Evolutionary conservation across 768 basidiomycete species (phyloP).

Genomic region (Inosperma sp.): DNA sequence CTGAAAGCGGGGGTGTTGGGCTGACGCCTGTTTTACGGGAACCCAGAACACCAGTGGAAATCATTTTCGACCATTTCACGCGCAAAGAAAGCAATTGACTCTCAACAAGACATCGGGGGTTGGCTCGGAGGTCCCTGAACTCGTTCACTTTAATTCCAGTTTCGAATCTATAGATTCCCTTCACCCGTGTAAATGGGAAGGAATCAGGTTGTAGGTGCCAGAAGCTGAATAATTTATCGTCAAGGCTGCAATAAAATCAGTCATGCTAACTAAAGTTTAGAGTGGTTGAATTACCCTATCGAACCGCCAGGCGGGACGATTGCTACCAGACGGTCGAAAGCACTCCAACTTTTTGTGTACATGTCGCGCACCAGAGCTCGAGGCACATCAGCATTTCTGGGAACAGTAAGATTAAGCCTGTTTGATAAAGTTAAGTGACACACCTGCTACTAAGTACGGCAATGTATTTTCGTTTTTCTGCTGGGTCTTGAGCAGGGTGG

Average conservation of each 20-base stretch:
- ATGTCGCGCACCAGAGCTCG: constrained; percentile 81
- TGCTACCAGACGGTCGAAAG: constrained; percentile 81
- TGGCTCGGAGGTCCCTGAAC: constrained; percentile 84
- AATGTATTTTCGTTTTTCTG: constrained; percentile 71
- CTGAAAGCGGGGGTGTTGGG: constrained; percentile 32
- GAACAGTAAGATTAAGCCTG: constrained; percentile 4
- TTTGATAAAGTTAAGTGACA: constrained; percentile 5
- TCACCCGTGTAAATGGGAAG: constrained; percentile 71
- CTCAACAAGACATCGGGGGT: constrained; percentile 82
- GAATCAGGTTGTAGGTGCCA: constrained; percentile 81
- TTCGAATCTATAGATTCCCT: constrained; percentile 85
- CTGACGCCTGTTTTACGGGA: constrained; percentile 31
- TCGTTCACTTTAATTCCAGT: constrained; percentile 85
- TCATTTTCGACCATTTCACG: constrained; percentile 74
- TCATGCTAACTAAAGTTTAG: constrained; percentile 4
- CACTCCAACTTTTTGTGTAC: constrained; percentile 93
- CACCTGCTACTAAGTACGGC: constrained; percentile 69
- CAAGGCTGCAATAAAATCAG: constrained; percentile 48
- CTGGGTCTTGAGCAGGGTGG: constrained; percentile 75
- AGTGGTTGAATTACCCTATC: constrained; percentile 57
- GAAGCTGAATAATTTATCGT: constrained; percentile 88
- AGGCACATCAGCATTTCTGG: constrained; percentile 79
- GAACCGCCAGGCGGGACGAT: constrained; percentile 90
- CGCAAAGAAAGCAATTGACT: constrained; percentile 78
- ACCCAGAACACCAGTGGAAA: constrained; percentile 63